Percentiles rank a stretch among this genome's conserved stretches.
phyloP scores from a whole-genome alignment of 108 stramenopile genomes.

The Cyclotella atomus region DNA sequence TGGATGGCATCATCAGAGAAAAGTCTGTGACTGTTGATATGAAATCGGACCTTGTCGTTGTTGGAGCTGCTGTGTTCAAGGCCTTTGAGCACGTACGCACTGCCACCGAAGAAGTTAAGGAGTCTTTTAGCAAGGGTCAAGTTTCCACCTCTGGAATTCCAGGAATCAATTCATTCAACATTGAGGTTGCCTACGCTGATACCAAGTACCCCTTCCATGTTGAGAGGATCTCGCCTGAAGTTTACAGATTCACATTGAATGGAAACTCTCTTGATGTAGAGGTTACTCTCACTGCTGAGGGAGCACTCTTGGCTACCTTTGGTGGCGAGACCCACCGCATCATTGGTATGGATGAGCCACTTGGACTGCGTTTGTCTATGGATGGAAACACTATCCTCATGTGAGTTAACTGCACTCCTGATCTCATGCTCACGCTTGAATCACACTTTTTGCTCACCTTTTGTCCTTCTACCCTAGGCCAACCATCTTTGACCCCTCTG shows the following conservation, averaged over 20 bases:
- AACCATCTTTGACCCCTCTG: slow-evolving; percentile 96
- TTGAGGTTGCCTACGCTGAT: slow-evolving; percentile 93
- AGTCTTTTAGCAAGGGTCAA: slow-evolving; percentile 91
- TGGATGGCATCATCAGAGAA: slow-evolving; percentile 94
- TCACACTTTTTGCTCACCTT: slow-evolving; percentile 2
- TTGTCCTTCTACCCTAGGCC: slow-evolving; percentile 61
- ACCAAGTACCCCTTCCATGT: slow-evolving; percentile 93
- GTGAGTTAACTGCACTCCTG: slow-evolving; percentile 48
- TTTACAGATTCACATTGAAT: slow-evolving; percentile 78
- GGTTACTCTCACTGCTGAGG: slow-evolving; percentile 89
- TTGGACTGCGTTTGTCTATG: slow-evolving; percentile 90
- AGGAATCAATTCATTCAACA: slow-evolving; percentile 87
- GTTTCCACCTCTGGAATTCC: slow-evolving; percentile 82
- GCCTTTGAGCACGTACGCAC: slow-evolving; percentile 89
- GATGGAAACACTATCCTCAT: slow-evolving; percentile 88
- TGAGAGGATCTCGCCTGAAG: slow-evolving; percentile 78
- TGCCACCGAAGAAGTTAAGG: slow-evolving; percentile 69
- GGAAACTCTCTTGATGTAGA: slow-evolving; percentile 73
- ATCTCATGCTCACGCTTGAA: slow-evolving; percentile 1
- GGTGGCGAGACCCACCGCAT: slow-evolving; percentile 93
- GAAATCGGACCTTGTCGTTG: slow-evolving; percentile 85
- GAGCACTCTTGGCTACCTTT: slow-evolving; percentile 91
- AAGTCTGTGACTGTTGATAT: slow-evolving; percentile 82
- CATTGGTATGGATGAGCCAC: slow-evolving; percentile 94
- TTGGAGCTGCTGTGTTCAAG: slow-evolving; percentile 88